Evolutionary conservation across 208 protist species (phyloP).

Genomic region (Crithidia brevicula): DNA sequence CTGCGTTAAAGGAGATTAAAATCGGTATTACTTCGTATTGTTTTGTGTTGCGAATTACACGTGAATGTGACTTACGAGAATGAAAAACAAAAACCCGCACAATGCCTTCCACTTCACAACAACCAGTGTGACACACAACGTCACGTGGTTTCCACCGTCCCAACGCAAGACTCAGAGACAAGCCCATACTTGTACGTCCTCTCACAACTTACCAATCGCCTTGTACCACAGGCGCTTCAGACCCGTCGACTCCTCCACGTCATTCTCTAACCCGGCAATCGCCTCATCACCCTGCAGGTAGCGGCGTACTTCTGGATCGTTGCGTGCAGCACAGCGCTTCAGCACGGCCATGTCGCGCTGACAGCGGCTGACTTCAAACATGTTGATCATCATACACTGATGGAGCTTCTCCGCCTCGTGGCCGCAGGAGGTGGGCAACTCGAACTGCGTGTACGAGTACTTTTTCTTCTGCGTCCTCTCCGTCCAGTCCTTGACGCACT

Average conservation of each 20-base stretch:
- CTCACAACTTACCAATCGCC: conserved; percentile 82
- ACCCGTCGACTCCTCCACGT: conserved; percentile 64
- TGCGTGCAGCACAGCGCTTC: conserved; percentile 71
- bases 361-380: conserved; percentile 83
- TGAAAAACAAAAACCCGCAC: too few species aligned
- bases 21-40: too few species aligned
- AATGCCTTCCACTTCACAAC: too few species aligned
- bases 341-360: conserved; percentile 73
- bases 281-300: conserved; percentile 66
- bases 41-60: too few species aligned
- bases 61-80: background rate
- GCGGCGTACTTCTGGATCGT: conserved; percentile 53
- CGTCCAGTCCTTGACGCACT: conserved; percentile 82
- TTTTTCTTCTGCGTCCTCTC: conserved; percentile 35
- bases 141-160: too few species aligned
- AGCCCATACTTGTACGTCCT: background rate
- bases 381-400: conserved; percentile 92
- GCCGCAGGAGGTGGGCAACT: conserved; percentile 55
- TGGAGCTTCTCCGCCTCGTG: conserved; percentile 81
- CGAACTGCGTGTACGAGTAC: conserved; percentile 74
- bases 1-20: too few species aligned
- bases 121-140: background rate
- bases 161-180: too few species aligned
- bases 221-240: conserved; percentile 76
- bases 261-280: conserved; percentile 37